Evolutionary conservation across 2,329 filamentous ascomycete species (phyloP).

Genomic region (Akanthomyces muscarius): DNA sequence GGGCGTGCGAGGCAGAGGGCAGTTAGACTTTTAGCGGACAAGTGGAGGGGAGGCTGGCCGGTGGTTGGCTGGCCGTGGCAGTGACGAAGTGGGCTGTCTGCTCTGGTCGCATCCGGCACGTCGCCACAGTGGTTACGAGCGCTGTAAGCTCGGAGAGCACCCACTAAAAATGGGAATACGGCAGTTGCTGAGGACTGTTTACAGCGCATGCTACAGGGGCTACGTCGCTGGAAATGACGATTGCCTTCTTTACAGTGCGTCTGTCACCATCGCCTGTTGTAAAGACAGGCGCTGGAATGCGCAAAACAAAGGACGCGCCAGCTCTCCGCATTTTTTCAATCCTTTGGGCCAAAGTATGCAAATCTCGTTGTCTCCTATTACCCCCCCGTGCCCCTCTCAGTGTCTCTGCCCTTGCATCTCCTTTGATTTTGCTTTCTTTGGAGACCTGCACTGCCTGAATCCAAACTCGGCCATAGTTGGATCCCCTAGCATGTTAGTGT

Average conservation of each 20-base stretch:
- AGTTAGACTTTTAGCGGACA: constrained; percentile 6
- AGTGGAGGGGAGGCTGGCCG: neutral
- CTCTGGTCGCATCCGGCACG: neutral
- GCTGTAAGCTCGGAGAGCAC: neutral
- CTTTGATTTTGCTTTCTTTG: neutral
- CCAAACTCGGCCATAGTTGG: neutral
- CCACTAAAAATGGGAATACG: neutral
- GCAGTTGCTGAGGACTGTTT: neutral
- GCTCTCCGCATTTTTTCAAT: constrained; percentile 1
- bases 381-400: neutral
- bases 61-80: too few relatives aligned
- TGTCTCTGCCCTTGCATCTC: neutral
- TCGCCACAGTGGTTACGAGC: neutral
- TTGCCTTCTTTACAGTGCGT: neutral
- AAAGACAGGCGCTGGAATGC: neutral
- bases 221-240: too few relatives aligned
- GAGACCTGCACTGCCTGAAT: neutral
- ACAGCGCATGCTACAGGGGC: neutral
- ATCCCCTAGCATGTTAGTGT: neutral
- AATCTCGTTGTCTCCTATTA: neutral
- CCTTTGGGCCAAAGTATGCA: neutral
- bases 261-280: neutral
- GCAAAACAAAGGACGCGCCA: constrained; percentile 6
- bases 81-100: neutral
- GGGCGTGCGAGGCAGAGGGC: neutral